Base-by-base conservation (phyloP, 148 eudicot genomes). In the Rhododendron ovatum region DNA sequence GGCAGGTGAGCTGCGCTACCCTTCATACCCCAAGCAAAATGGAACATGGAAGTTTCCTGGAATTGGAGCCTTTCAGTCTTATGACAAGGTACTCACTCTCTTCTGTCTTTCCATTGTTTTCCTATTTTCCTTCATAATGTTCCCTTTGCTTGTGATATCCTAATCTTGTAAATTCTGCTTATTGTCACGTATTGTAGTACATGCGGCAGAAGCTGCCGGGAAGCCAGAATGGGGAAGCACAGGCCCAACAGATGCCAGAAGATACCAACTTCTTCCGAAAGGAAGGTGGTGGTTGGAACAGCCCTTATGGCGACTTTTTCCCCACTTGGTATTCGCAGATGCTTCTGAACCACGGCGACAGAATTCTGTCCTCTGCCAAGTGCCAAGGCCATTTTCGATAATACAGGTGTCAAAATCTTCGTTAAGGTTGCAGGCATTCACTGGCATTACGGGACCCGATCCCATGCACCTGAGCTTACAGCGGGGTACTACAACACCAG, bases 401-500 rank as follows among this genome's bases (percentile, higher is more conserved):
- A 92, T 73, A 85, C 81, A 0, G 93, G 92, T 4, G 92, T 92
- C 85, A 97, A 97, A 75, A 94, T 95, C 88, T 97, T 98, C 0
- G 98, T 95, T 28, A 97, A 97, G 78, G 69, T 97, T 9, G 98
- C 98, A 0, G 99, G 99, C 17, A 95, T 97, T 80, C 99, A 97
- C 85, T 97, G 99, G 99, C 99, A 97, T 80, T 97, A 97, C 6
- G 99, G 99, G 7, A 89, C 98, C 22, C 94, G 96, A 0, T 95
- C 99, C 45, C 99, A 97, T 7, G 98, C 99, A 81, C 98, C 99
- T 0, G 99, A 97, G 85, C 98, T 97, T 80, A 97, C 98, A 1
- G 99, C 99, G 0, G 99, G 99, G 41, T 97, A 97, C 88, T 97
- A 97, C 86, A 97, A 97, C 92, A 97, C 99, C 24, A 91, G 99